These are phyloP conservation scores for Lentinus polychrous DNA, from an alignment of 1,284 basidiomycete genomes.

Conservation along the genomic window DNA sequence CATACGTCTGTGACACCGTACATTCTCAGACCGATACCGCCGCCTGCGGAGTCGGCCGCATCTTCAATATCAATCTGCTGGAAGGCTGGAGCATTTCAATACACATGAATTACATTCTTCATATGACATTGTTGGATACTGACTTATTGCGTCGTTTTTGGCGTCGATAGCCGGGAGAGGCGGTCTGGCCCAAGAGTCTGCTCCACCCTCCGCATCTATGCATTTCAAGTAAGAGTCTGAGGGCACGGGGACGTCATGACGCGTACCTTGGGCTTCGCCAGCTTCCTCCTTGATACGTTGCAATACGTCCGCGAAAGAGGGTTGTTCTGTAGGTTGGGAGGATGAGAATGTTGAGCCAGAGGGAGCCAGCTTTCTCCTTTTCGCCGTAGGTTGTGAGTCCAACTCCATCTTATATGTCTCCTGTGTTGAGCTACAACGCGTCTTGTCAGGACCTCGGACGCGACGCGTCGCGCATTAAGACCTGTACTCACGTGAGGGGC, in stretches of 20 bases:
- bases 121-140: slow-evolving; percentile 9
- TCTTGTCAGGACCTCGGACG: slow-evolving; percentile 1
- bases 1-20: slow-evolving; percentile 84
- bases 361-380: slow-evolving; percentile 52
- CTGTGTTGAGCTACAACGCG: slow-evolving; percentile 11
- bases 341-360: slow-evolving; percentile 26
- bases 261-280: slow-evolving; percentile 37
- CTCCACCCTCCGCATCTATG: slow-evolving; percentile 65
- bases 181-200: slow-evolving; percentile 76
- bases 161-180: slow-evolving; percentile 47
- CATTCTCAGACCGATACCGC: slow-evolving; percentile 58
- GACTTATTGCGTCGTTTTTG: slow-evolving; percentile 57
- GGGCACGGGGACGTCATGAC: background rate
- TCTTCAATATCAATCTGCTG: slow-evolving; percentile 94
- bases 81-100: slow-evolving; percentile 61
- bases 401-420: slow-evolving; percentile 18
- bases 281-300: slow-evolving; percentile 69
- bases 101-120: background rate
- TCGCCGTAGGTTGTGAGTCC: slow-evolving; percentile 38
- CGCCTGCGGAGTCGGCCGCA: slow-evolving; percentile 41
- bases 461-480: slow-evolving; percentile 1
- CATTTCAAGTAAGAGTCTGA: no score
- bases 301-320: slow-evolving; percentile 74
- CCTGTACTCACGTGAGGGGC: slow-evolving; percentile 18
- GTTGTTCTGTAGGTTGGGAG: slow-evolving; percentile 21